Percentiles rank a stretch among this genome's conserved stretches.
Conservation (phyloP, 1,284 basidiomycete genomes). For the Trichosporon sp. region DNA sequence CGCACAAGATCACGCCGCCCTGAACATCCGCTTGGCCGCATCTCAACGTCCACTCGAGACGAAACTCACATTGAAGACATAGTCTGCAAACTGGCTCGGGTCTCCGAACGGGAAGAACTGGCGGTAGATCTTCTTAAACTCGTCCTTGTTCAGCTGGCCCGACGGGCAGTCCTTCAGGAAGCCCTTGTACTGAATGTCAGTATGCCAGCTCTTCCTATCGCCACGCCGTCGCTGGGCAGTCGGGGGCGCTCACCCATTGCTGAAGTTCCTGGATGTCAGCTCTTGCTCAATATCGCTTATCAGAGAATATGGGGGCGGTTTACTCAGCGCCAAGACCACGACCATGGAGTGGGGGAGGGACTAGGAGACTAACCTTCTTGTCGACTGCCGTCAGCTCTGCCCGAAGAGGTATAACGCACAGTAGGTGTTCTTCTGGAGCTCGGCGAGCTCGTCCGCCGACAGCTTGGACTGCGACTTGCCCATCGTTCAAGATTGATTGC, state of each 20-base stretch:
- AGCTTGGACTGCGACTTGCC: constrained; percentile 98
- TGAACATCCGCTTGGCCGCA: too few species aligned
- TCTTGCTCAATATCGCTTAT: not conserved
- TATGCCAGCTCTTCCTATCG: constrained; percentile 31
- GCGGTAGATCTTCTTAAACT: constrained; percentile 97
- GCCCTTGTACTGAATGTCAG: constrained; percentile 75
- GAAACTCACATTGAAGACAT: constrained; percentile 74
- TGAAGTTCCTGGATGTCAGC: constrained; percentile 65
- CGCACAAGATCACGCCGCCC: too few species aligned
- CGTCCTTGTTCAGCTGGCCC: constrained; percentile 90
- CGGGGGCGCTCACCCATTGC: constrained; percentile 63
- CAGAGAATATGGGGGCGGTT: not conserved
- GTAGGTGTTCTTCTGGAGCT: constrained; percentile 97
- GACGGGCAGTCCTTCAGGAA: constrained; percentile 99
- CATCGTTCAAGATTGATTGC: constrained; percentile 50
- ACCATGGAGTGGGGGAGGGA: not conserved
- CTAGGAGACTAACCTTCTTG: constrained; percentile 60
- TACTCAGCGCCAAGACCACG: not conserved
- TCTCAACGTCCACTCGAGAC: too few species aligned
- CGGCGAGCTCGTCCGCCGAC: constrained; percentile 86
- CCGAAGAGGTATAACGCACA: constrained; percentile 58
- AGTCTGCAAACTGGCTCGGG: constrained; percentile 93
- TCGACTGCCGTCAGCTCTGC: constrained; percentile 63
- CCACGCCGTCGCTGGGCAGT: not conserved
- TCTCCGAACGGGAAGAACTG: constrained; percentile 99